Base-by-base conservation (phyloP, 768 basidiomycete species). In the Piloderma croceum region DNA sequence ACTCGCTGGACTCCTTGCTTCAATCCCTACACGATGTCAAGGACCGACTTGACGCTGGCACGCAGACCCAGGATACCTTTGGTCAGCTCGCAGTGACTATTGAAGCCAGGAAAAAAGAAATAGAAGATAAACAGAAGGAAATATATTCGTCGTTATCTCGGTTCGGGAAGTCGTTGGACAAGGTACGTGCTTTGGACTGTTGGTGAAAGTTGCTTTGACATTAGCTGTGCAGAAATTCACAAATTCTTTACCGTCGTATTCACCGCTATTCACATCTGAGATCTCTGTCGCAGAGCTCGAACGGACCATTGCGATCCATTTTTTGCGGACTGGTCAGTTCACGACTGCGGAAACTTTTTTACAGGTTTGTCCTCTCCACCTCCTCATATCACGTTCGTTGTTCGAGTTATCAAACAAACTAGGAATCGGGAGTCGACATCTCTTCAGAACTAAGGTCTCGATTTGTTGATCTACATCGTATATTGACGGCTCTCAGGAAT, bases 61-160 rank as follows among this genome's bases (percentile, higher is more conserved):
- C 66, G 31, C 63, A 69, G 19, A 64, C 73, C 12, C 68, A 74
- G 45, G 73, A 73, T 13, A 67, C 70, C 11, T 60, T 83, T 10
- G 62, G 59, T 23, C 56, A 69, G 6, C 64, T 89, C 7, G 65
- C 72, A 13, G 74, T 74, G 54, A 68, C 70, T 2, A 72, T 89
- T 3, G 85, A 88, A 36, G 59, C 67, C 1, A 77, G 64, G 61
- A 91, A 87, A 79, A 90, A 82, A 58, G 88, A 89, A 43, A 69
- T 91, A 1, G 88, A 90, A 42, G 88, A 92, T 24, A 74, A 82
- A 3, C 82, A 92, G 69, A 97, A 93, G 60, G 91, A 92, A 50
- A 73, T 90, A 24, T 89, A 93, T 52, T 76, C 72, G 15, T 79
- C 81, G 3, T 62, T 96, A 7, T 76, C 80, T 20, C 77, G 78